Base-by-base conservation (phyloP, 75 land plant species). In the Cupressus sempervirens region DNA sequence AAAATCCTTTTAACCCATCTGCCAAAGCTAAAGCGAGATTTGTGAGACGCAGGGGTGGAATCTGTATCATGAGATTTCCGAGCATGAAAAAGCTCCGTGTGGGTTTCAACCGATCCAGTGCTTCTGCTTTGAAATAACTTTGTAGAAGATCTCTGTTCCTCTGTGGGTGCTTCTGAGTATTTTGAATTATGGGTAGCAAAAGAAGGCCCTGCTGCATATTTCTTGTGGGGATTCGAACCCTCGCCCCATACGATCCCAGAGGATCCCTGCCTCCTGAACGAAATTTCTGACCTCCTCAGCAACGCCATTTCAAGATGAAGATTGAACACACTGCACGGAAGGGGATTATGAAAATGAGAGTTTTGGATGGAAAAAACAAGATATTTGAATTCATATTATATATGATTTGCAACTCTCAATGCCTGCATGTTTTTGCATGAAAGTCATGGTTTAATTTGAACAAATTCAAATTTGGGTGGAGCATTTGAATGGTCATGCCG, bases 261-360 rank as follows among this genome's bases (percentile, higher is more conserved):
- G 7, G 80, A 76, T 16, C 80, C 80, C 80, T 76, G 80, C 80
- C 80, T 76, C 36, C 80, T 35, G 80, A 76, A 76, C 23, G 80
- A 76, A 4, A 76, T 36, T n/a, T 36, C 23, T 35, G 80, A 76
- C 8, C 80, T 76, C 4, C 20, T 38, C 23, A 76, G 41, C 7
- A 45, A 76, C 23, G 80, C 18, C 53, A 50, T 50, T 13, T 50
- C 15, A 12, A 50, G 53, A 12, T 50, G 53, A 50, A 48, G 2
- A 50, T n/a, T n/a, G n/a, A n/a, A n/a, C n/a, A 50, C 14, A 50
- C 1, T 11, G 15, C 13, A 50, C 53, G 14, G 15, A 50, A 2
- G 13, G 14, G 14, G 53, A 50, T 12, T 9, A 50, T 50, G 13
- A 50, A 43, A 50, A 50, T 50, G 53, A 2, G 53, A 12, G 53